Base-by-base conservation (phyloP, 1,284 basidiomycete species). In the Cutaneotrichosporon sp. region DNA sequence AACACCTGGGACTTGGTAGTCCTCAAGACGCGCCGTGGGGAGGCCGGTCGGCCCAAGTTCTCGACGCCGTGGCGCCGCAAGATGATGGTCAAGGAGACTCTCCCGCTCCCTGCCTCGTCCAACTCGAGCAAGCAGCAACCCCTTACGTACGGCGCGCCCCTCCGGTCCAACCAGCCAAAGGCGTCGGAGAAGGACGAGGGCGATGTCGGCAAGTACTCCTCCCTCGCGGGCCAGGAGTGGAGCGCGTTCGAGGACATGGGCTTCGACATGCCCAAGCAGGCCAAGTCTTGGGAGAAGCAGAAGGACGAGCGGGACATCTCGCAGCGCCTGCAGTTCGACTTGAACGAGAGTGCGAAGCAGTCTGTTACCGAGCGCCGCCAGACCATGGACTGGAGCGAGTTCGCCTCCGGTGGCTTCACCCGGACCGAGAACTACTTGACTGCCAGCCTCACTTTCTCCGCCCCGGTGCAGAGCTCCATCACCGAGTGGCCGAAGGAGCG, bases 311-410 rank as follows among this genome's bases (percentile, higher is more conserved):
- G 45, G 16, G 72, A 71, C 50, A 74, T 80, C 14, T 66, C 58
- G 58, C 87, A 87, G 75, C 88, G 88, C 71, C 81, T 95, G 31
- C 86, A 92, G 73, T 95, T 95, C 76, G 91, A 94, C 74, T 77
- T 94, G 64, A 92, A 87, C 1, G 92, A 94, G 80, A 84, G 87
- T 64, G 91, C 91, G n/a, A 84, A 90, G 68, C 83, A 38, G 49
- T 83, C 86, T 62, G 87, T 86, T 38, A 70, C 85, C 0, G 83
- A 85, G 54, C 91, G 91, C 72, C 88, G 91, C 33, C 79, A 86
- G 57, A 92, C 92, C 0, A 83, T 95, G 69, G 86, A 86, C 33
- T 95, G 91, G 92, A 87, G 85, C 59, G 91, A 94, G 75, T 95
- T 95, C 73, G 90, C 90, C 18, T 68, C 72, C 1, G 76, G 83